A percentile compares a stretch with the other conserved stretches of the same genome.
Evolutionary conservation across 1,284 basidiomycete genomes (phyloP).

Genomic region (Marasmius oreades): DNA sequence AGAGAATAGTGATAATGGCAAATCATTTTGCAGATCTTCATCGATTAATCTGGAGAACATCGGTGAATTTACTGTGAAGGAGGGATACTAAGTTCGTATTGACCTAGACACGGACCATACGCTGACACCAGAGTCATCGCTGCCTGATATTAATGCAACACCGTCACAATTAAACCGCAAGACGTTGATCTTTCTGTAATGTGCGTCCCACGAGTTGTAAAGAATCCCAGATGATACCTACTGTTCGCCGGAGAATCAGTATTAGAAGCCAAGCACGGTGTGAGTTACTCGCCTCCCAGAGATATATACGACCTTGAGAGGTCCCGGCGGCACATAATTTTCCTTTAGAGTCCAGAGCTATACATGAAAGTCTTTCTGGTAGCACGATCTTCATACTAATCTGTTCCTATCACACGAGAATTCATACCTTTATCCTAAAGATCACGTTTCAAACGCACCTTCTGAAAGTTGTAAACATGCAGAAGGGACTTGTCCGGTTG

Average conservation of each 20-base stretch:
- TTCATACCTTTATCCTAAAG: constrained; percentile 1
- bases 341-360: constrained; percentile 73
- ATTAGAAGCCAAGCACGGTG: constrained; percentile 9
- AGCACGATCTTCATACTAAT: constrained; percentile 82
- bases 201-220: constrained; percentile 89
- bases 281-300: constrained; percentile 82
- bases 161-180: constrained; percentile 84
- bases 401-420: constrained; percentile 71
- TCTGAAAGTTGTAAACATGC: constrained; percentile 83
- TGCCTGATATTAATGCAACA: constrained; percentile 77
- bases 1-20: constrained; percentile 74
- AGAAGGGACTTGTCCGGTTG: constrained; percentile 80
- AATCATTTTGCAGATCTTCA: constrained; percentile 63
- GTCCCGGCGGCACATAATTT: constrained; percentile 86
- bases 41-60: constrained; percentile 57
- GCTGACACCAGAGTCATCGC: constrained; percentile 85
- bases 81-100: constrained; percentile 29
- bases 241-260: constrained; percentile 5
- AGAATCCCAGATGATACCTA: constrained; percentile 89
- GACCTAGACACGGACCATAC: constrained; percentile 89
- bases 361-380: constrained; percentile 83
- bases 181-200: constrained; percentile 86
- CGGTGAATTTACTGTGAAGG: constrained; percentile 9
- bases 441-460: constrained; percentile 38
- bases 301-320: constrained; percentile 81